Base-by-base conservation (phyloP, 352 stramenopile species). In the Phytophthora rubi region DNA sequence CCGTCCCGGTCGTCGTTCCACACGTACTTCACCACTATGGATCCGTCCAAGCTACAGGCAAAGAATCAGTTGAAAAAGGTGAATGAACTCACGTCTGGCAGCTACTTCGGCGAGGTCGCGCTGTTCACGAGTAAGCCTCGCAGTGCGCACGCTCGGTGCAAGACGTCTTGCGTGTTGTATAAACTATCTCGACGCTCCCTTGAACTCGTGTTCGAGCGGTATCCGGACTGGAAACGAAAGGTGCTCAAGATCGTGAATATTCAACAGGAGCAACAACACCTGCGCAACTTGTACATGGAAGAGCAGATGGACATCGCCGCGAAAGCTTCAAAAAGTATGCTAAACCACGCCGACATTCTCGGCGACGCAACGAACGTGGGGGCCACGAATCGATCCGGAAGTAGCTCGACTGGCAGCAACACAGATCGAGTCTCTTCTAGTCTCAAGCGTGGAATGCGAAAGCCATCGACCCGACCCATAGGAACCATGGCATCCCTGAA, bases 181-280 rank as follows among this genome's bases (percentile, higher is more conserved):
- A 70, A 73, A 28, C 65, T 91, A 0, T 85, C 83, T 4, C 70
- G 81, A 4, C 67, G 55, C 0, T 84, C 82, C 10, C 67, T 91
- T 13, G 77, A 89, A 30, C 68, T 88, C 15, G 83, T 91, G 0
- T 91, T 91, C 49, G 81, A 88, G 26, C 53, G 80, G 16, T 88
- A 91, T 55, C 83, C 83, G 0, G 80, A 89, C 23, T 91, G 83
- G 83, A 91, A 89, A 42, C 73, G 73, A 1, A 85, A 83, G 48
- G 82, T 89, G 2, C 56, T 86, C 33, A 80, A 80, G 33, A 91
- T 83, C 13, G 78, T 82, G 23, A 86, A 78, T 18, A 86, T 85
- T 16, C 76, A 86, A 62, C 73, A 80, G 33, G 70, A 82, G 48
- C 82, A 87, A 18, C 77, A 85, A 13, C 78, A 85, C 49, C 61